These are phyloP conservation scores for Kurtzmaniella fragi DNA, from an alignment of 805 yeast species.

Conservation along the genomic window DNA sequence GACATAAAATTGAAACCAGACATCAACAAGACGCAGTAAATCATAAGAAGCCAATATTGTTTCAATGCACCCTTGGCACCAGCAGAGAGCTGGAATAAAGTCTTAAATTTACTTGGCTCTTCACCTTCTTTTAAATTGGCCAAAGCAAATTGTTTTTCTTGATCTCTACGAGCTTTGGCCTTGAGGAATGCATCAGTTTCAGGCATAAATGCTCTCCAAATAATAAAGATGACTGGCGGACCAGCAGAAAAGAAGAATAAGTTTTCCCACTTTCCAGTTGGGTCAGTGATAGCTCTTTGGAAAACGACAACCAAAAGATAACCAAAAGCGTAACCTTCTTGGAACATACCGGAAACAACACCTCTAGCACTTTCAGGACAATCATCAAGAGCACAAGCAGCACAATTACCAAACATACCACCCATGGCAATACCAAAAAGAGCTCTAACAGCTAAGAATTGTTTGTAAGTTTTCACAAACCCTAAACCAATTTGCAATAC, in stretches of 20 bases:
- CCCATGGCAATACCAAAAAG: constrained; percentile 57
- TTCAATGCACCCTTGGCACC: constrained; percentile 25
- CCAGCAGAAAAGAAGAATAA: constrained; percentile 71
- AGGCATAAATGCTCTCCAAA: constrained; percentile 28
- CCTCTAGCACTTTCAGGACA: constrained; percentile 52
- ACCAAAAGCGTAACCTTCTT: constrained; percentile 77
- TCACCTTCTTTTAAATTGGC: constrained; percentile 21
- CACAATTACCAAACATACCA: constrained; percentile 51
- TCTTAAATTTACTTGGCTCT: constrained; percentile 12
- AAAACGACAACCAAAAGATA: constrained; percentile 61
- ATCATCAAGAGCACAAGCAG: constrained; percentile 51
- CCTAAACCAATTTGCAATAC: constrained; percentile 61
- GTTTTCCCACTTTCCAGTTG: constrained; percentile 56
- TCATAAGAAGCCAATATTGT: constrained; percentile 56
- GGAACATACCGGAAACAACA: constrained; percentile 62
- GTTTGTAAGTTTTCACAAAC: constrained; percentile 50
- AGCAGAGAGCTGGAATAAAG: constrained; percentile 25
- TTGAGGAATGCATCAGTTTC: constrained; percentile 49
- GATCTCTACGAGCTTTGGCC: constrained; percentile 18
- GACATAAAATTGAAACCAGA: constrained; percentile 38
- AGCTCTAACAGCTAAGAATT: constrained; percentile 60
- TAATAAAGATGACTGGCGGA: constrained; percentile 30
- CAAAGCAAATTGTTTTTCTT: constrained; percentile 5
- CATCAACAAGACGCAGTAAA: constrained; percentile 50
- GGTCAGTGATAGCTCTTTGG: constrained; percentile 57